phyloP scores from a whole-genome alignment of 345 rosid species.

The Gynandropsis gynandra region DNA sequence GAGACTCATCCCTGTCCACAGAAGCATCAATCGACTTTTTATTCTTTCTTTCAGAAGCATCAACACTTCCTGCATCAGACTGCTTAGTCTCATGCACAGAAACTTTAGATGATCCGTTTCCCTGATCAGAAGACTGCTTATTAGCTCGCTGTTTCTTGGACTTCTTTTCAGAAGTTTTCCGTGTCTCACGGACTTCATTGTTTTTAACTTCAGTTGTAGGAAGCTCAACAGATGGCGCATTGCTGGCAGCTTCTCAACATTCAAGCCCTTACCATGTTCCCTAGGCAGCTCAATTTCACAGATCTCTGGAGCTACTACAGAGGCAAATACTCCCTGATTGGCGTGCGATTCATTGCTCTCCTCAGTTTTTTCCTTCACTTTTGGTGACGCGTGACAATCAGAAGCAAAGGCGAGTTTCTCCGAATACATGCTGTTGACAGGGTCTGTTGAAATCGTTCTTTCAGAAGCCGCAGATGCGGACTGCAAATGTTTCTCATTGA shows the following conservation, averaged over 20 bases:
- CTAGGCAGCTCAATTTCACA: conserved; percentile 26
- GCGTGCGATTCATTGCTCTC: conserved; percentile 1
- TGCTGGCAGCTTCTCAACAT: conserved; percentile 22
- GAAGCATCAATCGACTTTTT: conserved; percentile 25
- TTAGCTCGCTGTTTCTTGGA: conserved; percentile 67
- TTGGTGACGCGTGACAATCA: conserved; percentile 22
- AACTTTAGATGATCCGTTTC: conserved; percentile 40
- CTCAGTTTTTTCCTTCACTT: conserved; percentile 25
- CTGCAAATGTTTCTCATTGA: conserved; percentile 32
- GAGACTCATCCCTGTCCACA: conserved; percentile 30
- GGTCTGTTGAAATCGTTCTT: conserved; percentile 30
- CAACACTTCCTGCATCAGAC: conserved; percentile 35
- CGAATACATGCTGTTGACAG: conserved; percentile 26
- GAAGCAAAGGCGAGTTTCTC: conserved; percentile 29
- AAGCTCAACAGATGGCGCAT: conserved; percentile 25
- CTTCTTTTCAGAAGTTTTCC: conserved; percentile 73
- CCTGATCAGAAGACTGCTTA: conserved; percentile 52
- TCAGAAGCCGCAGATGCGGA: conserved; percentile 24
- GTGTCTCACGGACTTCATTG: conserved; percentile 48
- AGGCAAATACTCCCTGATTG: conserved; percentile 22
- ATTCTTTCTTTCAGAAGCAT: conserved; percentile 28
- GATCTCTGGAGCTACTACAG: conserved; percentile 23
- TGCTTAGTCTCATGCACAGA: conserved; percentile 38
- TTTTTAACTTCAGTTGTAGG: conserved; percentile 33
- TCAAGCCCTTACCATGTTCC: conserved; percentile 15